Conservation (phyloP, 495 filamentous ascomycete genomes). For the Acidomyces sp. region DNA sequence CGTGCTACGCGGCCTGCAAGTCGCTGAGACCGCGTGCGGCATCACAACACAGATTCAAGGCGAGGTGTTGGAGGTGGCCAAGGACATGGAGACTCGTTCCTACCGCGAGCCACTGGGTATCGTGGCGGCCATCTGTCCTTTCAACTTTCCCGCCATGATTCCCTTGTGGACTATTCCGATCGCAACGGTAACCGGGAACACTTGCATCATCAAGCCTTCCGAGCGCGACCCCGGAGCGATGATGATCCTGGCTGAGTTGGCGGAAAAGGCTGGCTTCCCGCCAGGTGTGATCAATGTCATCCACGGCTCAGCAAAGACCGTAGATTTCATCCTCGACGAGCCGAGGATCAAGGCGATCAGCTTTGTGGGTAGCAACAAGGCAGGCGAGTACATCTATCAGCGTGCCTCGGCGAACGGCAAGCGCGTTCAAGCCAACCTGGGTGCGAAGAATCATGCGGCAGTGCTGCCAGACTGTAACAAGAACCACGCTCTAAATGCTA, state of each 20-base stretch:
- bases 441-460: constrained; percentile 96
- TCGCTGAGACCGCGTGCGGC: constrained; percentile 89
- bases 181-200: constrained; percentile 90
- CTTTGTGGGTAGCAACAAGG: constrained; percentile 94
- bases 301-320: constrained; percentile 78
- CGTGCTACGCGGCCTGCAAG: constrained; percentile 88
- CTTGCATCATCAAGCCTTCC: constrained; percentile 87
- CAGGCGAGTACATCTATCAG: constrained; percentile 90
- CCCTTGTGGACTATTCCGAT: constrained; percentile 94
- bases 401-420: constrained; percentile 85
- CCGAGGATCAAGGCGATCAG: constrained; percentile 94
- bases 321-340: constrained; percentile 95
- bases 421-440: constrained; percentile 93
- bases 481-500: constrained; percentile 90
- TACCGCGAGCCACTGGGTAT: constrained; percentile 90
- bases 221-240: constrained; percentile 96
- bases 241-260: constrained; percentile 94
- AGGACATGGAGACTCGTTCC: constrained; percentile 96
- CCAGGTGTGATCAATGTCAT: constrained; percentile 89
- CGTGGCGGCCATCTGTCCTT: constrained; percentile 94
- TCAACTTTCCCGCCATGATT: constrained; percentile 99
- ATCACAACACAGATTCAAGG: constrained; percentile 90
- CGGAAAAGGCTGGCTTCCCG: constrained; percentile 84
- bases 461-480: constrained; percentile 95
- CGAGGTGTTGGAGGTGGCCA: constrained; percentile 89